These are phyloP conservation scores for Trametes cubensis DNA, from an alignment of 768 basidiomycete species.

Conservation along the genomic window DNA sequence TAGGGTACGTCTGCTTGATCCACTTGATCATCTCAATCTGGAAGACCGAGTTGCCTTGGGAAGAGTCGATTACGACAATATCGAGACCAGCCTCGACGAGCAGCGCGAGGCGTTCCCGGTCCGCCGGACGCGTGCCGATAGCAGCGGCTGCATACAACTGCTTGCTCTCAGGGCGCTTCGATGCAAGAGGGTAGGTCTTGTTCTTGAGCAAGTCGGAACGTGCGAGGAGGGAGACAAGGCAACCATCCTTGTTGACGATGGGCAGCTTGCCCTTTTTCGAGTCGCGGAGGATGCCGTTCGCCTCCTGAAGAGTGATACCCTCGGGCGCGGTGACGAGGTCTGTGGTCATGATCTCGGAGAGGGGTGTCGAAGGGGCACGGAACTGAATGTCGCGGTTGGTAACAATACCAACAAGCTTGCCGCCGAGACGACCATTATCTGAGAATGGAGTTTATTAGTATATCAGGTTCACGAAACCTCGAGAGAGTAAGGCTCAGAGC, in stretches of 20 bases:
- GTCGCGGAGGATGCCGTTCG: conserved; percentile 91
- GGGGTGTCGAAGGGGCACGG: conserved; percentile 62
- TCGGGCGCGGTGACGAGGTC: conserved; percentile 82
- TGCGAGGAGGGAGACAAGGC: conserved; percentile 83
- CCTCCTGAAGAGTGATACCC: conserved; percentile 88
- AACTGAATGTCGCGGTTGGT: conserved; percentile 97
- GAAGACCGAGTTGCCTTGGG: conserved; percentile 93
- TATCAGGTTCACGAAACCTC: neutral
- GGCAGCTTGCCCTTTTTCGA: conserved; percentile 99
- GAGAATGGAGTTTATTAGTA: conserved; percentile 17
- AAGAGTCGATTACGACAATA: conserved; percentile 92
- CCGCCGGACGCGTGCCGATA: conserved; percentile 88
- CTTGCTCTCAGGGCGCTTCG: conserved; percentile 87
- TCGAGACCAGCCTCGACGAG: conserved; percentile 95
- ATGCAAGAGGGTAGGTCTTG: conserved; percentile 93
- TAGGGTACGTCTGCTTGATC: conserved; percentile 86
- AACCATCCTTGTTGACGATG: conserved; percentile 66
- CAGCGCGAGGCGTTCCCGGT: conserved; percentile 79
- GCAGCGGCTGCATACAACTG: conserved; percentile 97
- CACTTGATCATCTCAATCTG: conserved; percentile 94
- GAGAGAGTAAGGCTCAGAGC: conserved; percentile 39
- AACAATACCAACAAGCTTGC: conserved; percentile 94
- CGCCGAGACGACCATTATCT: conserved; percentile 88
- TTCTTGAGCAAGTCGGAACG: conserved; percentile 98
- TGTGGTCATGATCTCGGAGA: conserved; percentile 88